Conservation (phyloP, 352 stramenopile species). For the Phytophthora hybrid region DNA sequence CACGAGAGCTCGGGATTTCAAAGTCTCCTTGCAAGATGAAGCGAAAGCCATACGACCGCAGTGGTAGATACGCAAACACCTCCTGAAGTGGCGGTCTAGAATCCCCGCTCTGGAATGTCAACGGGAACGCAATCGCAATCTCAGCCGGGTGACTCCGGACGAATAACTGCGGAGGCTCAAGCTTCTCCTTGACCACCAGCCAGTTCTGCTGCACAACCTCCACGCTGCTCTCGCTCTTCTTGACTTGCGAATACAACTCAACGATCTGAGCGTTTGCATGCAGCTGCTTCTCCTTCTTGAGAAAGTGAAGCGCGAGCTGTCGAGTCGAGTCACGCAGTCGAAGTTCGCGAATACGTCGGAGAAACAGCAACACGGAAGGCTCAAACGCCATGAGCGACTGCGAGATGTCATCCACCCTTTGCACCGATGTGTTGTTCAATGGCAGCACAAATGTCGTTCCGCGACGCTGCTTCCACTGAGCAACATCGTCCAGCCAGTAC, state of each 20-base stretch:
- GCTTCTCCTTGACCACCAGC: constrained; percentile 62
- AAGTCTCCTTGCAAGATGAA: constrained; percentile 92
- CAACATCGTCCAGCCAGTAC: constrained; percentile 71
- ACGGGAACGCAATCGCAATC: constrained; percentile 66
- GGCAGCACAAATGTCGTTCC: constrained; percentile 85
- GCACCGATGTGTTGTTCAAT: constrained; percentile 59
- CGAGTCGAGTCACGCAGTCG: constrained; percentile 57
- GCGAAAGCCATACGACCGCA: constrained; percentile 83
- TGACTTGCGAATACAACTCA: constrained; percentile 49
- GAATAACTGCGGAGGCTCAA: constrained; percentile 42
- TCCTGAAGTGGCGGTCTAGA: constrained; percentile 64
- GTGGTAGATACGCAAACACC: constrained; percentile 86
- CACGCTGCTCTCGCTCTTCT: constrained; percentile 13
- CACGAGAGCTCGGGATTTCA: constrained; percentile 85
- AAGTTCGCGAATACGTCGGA: constrained; percentile 75
- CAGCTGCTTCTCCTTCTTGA: constrained; percentile 51
- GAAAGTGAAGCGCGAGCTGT: constrained; percentile 47
- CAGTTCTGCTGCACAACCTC: constrained; percentile 55
- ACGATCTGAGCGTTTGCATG: constrained; percentile 40
- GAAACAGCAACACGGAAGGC: constrained; percentile 82
- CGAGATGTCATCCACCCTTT: constrained; percentile 64
- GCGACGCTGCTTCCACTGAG: constrained; percentile 45
- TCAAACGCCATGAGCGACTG: constrained; percentile 73
- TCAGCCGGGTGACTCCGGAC: constrained; percentile 45
- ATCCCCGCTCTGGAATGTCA: constrained; percentile 22